Base-by-base conservation (phyloP, 2,329 filamentous ascomycete genomes). In the Daldinia sp. region DNA sequence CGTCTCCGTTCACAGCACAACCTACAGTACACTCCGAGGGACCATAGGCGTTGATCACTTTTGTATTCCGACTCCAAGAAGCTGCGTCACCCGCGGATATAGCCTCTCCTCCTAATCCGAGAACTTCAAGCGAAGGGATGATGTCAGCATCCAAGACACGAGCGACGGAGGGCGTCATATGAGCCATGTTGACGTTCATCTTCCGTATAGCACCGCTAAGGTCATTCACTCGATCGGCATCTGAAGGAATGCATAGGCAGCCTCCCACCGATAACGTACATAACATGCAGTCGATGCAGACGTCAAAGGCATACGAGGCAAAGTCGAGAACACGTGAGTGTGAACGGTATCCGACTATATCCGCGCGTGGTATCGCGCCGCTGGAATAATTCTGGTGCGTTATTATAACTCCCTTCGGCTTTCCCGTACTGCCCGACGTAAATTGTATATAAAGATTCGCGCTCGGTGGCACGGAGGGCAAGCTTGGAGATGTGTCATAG, bases 371-470 rank as follows among this genome's bases (percentile, higher is more conserved):
- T 15, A 82, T 68, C 5, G 82, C 81, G 35, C 83, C 82, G 53
- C 82, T 84, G 33, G 82, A 82, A 65, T 82, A 85, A 60, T 83
- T 84, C 37, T 76, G 78, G 65, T 86, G 84, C 1, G 81, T 81
- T 63, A 85, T 80, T 51, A 89, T 81, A 3, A 90, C 88, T 23
- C 88, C 89, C 79, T 90, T 90, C 1, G 88, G 89, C 65, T 84
- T 85, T 6, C 89, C 88, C 0, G 89, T 90, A 66, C 87, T 90
- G 13, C 88, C 88, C 0, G 88, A 90, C 10, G 88, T 90, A 75
- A 90, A 90, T 74, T 90, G 89, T 72, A 90, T 86, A 67, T 86
- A 86, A 37, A 85, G 80, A 7, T 83, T 80, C 0, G 80, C 77
- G 4, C 76, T 75, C 2, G 82, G 71, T 2, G 89, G 77, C n/a